phyloP scores from a whole-genome alignment of 345 rosid genomes.

The Lepidium africanum region DNA sequence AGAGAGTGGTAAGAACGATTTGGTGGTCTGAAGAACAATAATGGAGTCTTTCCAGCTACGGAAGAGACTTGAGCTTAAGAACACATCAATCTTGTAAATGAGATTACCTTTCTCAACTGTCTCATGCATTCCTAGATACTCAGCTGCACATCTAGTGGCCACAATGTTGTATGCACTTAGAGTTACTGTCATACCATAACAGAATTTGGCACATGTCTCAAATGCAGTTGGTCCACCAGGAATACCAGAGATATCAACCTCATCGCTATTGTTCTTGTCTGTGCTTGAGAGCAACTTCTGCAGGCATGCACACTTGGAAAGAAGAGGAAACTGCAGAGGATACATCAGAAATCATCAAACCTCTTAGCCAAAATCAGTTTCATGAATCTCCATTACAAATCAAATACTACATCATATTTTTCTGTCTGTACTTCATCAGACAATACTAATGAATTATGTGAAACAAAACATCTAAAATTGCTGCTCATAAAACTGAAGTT shows the following conservation, averaged over 20 bases:
- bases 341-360: not conserved
- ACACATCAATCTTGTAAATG: slow-evolving; percentile 72
- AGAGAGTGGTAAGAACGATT: slow-evolving; percentile 43
- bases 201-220: slow-evolving; percentile 80
- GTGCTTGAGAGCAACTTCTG: slow-evolving; percentile 49
- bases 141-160: slow-evolving; percentile 69
- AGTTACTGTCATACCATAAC: slow-evolving; percentile 78
- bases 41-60: slow-evolving; percentile 92
- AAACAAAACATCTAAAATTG: not conserved
- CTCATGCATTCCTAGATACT: slow-evolving; percentile 79
- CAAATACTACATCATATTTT: not conserved
- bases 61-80: slow-evolving; percentile 64
- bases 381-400: not conserved
- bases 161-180: slow-evolving; percentile 74
- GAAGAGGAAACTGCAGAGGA: slow-evolving; percentile 68
- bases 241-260: slow-evolving; percentile 54
- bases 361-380: not conserved
- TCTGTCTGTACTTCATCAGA: not conserved
- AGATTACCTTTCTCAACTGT: slow-evolving; percentile 73
- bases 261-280: slow-evolving; percentile 40
- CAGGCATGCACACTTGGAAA: slow-evolving; percentile 58
- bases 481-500: not conserved
- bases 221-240: slow-evolving; percentile 80
- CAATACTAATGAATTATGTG: not conserved
- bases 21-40: slow-evolving; percentile 62